Percentiles rank a stretch among this genome's conserved stretches.
phyloP scores from a whole-genome alignment of 2,329 filamentous ascomycete genomes.

The Xylariaceae sp. region DNA sequence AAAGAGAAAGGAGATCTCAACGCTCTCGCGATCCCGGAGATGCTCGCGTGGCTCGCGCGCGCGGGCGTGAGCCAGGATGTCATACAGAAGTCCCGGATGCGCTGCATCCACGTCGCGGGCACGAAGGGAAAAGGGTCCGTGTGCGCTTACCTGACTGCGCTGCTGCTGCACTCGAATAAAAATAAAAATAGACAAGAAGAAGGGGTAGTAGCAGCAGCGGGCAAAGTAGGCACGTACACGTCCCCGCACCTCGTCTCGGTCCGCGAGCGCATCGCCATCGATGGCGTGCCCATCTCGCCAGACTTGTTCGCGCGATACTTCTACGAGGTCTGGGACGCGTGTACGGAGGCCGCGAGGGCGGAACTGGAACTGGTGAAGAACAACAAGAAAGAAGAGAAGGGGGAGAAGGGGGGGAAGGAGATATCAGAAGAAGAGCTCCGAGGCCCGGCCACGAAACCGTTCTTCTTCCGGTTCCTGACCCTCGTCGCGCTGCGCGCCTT shows the following conservation, averaged over 20 bases:
- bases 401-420: conserved; percentile 25
- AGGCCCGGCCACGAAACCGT: conserved; percentile 65
- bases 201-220: conserved; percentile 18
- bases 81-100: conserved; percentile 28
- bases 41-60: conserved; percentile 69
- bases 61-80: conserved; percentile 61
- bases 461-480: conserved; percentile 89
- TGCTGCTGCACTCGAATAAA: no score
- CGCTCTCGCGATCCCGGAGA: conserved; percentile 71
- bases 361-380: conserved; percentile 13
- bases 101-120: conserved; percentile 76
- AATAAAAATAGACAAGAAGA: conserved; percentile 12
- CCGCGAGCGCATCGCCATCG: conserved; percentile 77
- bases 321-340: conserved; percentile 73
- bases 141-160: conserved; percentile 71
- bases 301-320: conserved; percentile 70
- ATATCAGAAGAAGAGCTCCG: conserved; percentile 40
- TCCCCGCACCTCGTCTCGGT: conserved; percentile 81
- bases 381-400: conserved; percentile 28
- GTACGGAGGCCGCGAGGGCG: conserved; percentile 36
- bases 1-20: conserved; percentile 57
- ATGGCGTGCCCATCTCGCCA: conserved; percentile 64
- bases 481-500: conserved; percentile 85
- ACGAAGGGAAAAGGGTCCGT: conserved; percentile 94
- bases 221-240: conserved; percentile 68